A percentile compares a stretch with the other conserved stretches of the same genome.
Evolutionary conservation across 805 yeast genomes (phyloP).

Genomic region (Yamadazyma philogaea): DNA sequence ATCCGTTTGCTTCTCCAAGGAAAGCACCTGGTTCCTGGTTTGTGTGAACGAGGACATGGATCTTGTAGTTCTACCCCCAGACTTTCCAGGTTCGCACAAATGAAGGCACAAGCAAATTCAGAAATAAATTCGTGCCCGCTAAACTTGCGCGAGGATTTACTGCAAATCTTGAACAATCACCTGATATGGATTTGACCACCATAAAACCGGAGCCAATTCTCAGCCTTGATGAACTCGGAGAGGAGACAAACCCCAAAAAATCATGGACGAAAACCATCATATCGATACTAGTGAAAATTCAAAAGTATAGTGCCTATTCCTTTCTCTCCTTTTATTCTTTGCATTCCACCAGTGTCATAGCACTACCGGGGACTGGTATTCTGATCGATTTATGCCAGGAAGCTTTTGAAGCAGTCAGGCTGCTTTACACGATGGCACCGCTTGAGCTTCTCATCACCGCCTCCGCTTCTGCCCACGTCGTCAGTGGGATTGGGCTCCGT

Average conservation of each 20-base stretch:
- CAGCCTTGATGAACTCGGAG: neutral
- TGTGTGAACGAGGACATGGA: slow-evolving; percentile 54
- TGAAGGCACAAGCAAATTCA: slow-evolving; percentile 3
- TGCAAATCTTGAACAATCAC: neutral
- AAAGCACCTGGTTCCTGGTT: slow-evolving; percentile 62
- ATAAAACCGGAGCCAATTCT: slow-evolving; percentile 14
- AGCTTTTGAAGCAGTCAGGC: slow-evolving; percentile 56
- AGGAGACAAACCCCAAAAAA: neutral
- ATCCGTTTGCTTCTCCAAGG: slow-evolving; percentile 72
- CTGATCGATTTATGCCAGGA: slow-evolving; percentile 51
- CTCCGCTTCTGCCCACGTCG: slow-evolving; percentile 46
- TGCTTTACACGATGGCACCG: slow-evolving; percentile 53
- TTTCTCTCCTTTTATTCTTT: slow-evolving; percentile 55
- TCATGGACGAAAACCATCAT: slow-evolving; percentile 13
- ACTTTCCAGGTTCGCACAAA: neutral
- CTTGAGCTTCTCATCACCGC: slow-evolving; percentile 52
- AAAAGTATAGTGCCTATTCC: slow-evolving; percentile 60
- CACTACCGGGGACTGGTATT: slow-evolving; percentile 47
- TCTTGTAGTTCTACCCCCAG: neutral
- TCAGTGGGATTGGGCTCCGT: slow-evolving; percentile 51
- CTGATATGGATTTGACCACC: slow-evolving; percentile 1
- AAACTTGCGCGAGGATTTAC: no score
- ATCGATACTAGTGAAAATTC: slow-evolving; percentile 28
- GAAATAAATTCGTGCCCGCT: neutral
- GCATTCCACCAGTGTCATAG: slow-evolving; percentile 53